Evolutionary conservation across 2,329 filamentous ascomycete genomes (phyloP).

Genomic region (Xylaria sp.): DNA sequence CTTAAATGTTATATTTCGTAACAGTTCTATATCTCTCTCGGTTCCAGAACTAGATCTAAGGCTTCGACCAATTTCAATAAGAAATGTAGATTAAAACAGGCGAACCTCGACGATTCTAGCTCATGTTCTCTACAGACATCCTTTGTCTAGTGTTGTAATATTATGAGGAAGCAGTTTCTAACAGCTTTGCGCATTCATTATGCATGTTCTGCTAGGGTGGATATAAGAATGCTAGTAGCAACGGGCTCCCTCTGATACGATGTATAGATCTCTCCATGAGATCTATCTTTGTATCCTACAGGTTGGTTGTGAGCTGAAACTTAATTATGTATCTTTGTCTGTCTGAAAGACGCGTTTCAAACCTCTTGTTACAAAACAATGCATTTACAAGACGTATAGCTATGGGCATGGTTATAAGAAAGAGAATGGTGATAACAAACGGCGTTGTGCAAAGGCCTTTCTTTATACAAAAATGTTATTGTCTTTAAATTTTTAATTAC

Average conservation of each 20-base stretch:
- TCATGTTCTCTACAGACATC: not conserved
- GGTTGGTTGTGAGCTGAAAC: not conserved
- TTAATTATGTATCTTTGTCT: slow-evolving; percentile 12
- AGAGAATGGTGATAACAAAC: not conserved
- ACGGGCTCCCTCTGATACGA: not conserved
- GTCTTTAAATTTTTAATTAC: not conserved
- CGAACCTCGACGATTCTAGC: too few relatives aligned
- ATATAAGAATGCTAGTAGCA: not conserved
- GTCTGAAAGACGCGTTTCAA: not conserved
- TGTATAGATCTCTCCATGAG: not conserved
- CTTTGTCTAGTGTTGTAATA: not conserved
- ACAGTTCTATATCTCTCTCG: too few relatives aligned
- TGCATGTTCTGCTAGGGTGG: not conserved
- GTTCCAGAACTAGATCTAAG: too few relatives aligned
- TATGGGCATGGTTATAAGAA: not conserved
- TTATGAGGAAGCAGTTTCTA: not conserved
- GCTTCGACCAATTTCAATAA: too few relatives aligned
- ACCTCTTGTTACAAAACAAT: not conserved
- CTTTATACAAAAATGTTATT: slow-evolving; percentile 7
- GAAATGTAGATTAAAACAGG: too few relatives aligned
- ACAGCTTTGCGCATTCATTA: not conserved
- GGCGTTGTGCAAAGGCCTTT: not conserved
- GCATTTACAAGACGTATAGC: not conserved
- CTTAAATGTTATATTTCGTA: too few relatives aligned
- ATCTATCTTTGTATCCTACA: not conserved